A percentile compares a stretch with the other conserved stretches of the same genome.
phyloP scores from a whole-genome alignment of 768 basidiomycete species.

The Sutorius australiensis region DNA sequence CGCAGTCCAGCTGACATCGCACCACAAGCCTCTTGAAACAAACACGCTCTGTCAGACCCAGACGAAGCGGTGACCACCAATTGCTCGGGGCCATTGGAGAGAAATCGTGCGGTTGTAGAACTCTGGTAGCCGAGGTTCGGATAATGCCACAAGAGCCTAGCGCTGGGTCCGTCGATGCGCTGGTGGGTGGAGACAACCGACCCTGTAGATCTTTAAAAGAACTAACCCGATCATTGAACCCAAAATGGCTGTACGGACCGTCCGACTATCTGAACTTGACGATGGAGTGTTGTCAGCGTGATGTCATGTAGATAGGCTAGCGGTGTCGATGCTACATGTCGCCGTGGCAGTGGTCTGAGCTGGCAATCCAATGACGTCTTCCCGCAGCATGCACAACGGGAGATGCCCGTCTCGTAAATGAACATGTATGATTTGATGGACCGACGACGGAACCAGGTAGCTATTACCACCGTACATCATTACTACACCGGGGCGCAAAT shows the following conservation, averaged over 20 bases:
- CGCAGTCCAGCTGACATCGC: slow-evolving; percentile 20
- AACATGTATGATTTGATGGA: background rate
- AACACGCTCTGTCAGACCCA: background rate
- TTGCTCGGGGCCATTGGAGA: background rate
- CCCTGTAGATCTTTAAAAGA: background rate
- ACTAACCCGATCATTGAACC: background rate
- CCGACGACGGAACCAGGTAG: background rate
- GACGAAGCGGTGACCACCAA: background rate
- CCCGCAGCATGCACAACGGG: background rate
- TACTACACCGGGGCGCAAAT: background rate
- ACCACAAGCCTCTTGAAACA: background rate
- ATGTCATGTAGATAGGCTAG: background rate
- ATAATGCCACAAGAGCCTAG: background rate
- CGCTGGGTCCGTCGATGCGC: background rate
- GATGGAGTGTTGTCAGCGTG: background rate
- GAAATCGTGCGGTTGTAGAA: background rate
- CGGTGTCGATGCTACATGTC: background rate
- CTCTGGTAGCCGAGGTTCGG: background rate
- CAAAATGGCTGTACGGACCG: background rate
- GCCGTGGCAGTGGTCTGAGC: background rate
- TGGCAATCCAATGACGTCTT: background rate
- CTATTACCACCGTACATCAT: background rate
- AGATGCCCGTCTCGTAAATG: background rate
- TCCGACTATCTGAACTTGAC: background rate
- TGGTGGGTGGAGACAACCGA: background rate